These are phyloP conservation scores for Phytophthora pinifolia DNA, from an alignment of 352 stramenopile species.

Conservation along the genomic window DNA sequence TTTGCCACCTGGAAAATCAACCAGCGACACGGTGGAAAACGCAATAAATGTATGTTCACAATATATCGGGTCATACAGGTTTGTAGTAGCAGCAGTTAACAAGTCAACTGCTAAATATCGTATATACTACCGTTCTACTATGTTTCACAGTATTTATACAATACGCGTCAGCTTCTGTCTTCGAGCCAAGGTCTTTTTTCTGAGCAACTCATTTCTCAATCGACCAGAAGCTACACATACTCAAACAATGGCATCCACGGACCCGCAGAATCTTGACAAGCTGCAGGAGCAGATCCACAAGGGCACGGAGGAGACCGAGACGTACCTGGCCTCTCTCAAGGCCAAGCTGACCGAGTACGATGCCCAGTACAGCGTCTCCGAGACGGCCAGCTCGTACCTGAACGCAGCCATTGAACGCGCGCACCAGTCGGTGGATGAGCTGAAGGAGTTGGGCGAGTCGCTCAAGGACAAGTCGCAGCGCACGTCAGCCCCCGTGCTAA, in stretches of 20 bases:
- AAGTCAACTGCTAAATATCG: too few relatives aligned
- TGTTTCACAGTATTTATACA: too few relatives aligned
- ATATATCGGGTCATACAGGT: too few relatives aligned
- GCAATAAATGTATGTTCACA: too few relatives aligned
- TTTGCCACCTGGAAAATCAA: too few relatives aligned
- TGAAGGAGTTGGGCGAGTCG: slow-evolving; percentile 55
- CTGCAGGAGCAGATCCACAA: slow-evolving; percentile 71
- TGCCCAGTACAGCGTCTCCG: slow-evolving; percentile 65
- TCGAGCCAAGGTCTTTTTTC: too few relatives aligned
- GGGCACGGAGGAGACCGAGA: slow-evolving; percentile 73
- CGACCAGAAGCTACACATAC: neutral
- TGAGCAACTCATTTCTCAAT: slow-evolving; percentile 5
- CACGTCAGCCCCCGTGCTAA: slow-evolving; percentile 47
- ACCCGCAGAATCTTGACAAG: slow-evolving; percentile 51
- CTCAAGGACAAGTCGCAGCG: slow-evolving; percentile 58
- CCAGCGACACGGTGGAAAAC: too few relatives aligned
- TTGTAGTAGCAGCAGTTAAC: too few relatives aligned
- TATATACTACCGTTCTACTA: too few relatives aligned
- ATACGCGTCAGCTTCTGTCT: too few relatives aligned
- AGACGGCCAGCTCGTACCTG: slow-evolving; percentile 69
- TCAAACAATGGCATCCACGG: slow-evolving; percentile 18
- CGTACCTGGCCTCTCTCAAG: slow-evolving; percentile 62
- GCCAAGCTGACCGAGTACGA: slow-evolving; percentile 62
- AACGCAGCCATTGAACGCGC: slow-evolving; percentile 63
- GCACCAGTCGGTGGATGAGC: slow-evolving; percentile 73